Evolutionary conservation across 2,329 filamentous ascomycete species (phyloP).

Genomic region (Neonectria coccinea): DNA sequence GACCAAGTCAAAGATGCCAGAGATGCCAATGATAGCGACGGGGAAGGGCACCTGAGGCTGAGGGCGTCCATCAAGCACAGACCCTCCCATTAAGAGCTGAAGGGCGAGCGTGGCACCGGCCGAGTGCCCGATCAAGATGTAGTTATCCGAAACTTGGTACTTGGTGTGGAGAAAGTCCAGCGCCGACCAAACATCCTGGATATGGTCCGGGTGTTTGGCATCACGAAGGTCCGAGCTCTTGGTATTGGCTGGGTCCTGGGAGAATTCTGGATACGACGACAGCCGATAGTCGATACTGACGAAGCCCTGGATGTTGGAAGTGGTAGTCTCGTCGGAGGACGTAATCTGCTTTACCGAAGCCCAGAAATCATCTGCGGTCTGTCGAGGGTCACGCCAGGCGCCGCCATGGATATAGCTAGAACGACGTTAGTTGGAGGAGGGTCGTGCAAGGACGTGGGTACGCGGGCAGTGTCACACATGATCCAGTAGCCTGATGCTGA

Average conservation of each 20-base stretch:
- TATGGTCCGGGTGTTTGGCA: conserved; percentile 69
- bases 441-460: conserved; percentile 9
- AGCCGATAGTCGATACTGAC: conserved; percentile 74
- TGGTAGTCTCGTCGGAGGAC: conserved; percentile 40
- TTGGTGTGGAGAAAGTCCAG: conserved; percentile 60
- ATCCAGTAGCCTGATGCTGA: conserved; percentile 49
- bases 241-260: conserved; percentile 49
- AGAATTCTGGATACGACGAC: conserved; percentile 62
- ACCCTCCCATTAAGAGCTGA: conserved; percentile 66
- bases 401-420: conserved; percentile 70
- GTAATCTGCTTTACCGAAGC: conserved; percentile 59
- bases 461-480: conserved; percentile 47
- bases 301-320: conserved; percentile 66
- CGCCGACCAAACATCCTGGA: conserved; percentile 67
- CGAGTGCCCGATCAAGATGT: conserved; percentile 71
- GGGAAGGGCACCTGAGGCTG: conserved; percentile 54
- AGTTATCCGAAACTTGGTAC: conserved; percentile 60
- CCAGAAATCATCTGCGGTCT: conserved; percentile 59
- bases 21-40: conserved; percentile 68
- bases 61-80: conserved; percentile 41
- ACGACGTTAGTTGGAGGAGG: conserved; percentile 24
- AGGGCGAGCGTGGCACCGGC: conserved; percentile 73
- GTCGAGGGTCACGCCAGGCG: conserved; percentile 70
- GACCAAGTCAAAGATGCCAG: conserved; percentile 75
- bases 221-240: conserved; percentile 51